Evolutionary conservation across 768 basidiomycete species (phyloP).

Genomic region (Collybia nuda): DNA sequence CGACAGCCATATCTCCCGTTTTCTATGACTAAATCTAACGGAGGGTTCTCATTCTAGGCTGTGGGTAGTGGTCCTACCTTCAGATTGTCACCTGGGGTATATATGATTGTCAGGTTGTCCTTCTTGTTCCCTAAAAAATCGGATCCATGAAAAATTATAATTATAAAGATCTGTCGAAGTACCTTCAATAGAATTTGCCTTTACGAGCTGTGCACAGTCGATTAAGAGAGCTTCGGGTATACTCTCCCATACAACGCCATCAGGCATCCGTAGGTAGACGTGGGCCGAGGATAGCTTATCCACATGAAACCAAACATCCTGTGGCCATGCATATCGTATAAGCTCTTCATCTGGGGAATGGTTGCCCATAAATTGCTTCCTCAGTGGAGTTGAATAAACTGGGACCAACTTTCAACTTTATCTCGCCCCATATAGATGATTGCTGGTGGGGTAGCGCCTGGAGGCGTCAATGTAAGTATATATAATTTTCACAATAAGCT

Average conservation of each 20-base stretch:
- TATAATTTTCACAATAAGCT: not conserved
- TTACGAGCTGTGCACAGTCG: conserved; percentile 94
- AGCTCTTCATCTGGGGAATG: conserved; percentile 81
- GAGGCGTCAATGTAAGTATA: not conserved
- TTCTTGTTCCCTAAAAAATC: conserved; percentile 88
- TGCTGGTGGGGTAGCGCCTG: conserved; percentile 63
- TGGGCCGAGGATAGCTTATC: conserved; percentile 97
- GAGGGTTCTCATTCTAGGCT: not conserved
- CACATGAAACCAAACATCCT: conserved; percentile 95
- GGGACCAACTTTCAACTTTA: conserved; percentile 86
- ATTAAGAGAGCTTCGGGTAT: conserved; percentile 76
- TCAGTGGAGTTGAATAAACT: not conserved
- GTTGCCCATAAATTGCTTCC: not conserved
- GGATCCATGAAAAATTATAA: conserved; percentile 2
- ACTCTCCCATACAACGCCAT: conserved; percentile 82
- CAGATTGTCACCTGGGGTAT: conserved; percentile 89
- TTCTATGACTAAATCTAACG: conserved; percentile 51
- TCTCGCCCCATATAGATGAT: conserved; percentile 94
- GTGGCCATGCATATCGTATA: conserved; percentile 88
- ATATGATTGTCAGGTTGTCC: conserved; percentile 89
- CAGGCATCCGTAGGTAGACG: conserved; percentile 91
- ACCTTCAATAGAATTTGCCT: conserved; percentile 98
- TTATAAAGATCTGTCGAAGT: not conserved
- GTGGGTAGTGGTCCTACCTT: conserved; percentile 53
- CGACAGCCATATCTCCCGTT: conserved; percentile 97